Evolutionary conservation across 1,284 basidiomycete genomes (phyloP).

Genomic region (Malassezia globosa): DNA sequence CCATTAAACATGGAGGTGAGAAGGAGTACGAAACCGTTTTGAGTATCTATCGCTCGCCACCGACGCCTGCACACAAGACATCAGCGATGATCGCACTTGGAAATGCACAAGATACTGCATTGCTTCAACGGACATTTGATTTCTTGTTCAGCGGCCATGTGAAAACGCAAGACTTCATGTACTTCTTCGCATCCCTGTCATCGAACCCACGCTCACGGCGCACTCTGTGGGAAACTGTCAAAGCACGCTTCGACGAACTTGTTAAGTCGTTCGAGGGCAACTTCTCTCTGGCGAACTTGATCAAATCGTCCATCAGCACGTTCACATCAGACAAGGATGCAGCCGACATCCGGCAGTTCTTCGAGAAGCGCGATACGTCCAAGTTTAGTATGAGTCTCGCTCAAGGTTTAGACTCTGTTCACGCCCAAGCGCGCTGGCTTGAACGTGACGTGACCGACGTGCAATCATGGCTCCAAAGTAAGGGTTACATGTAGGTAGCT

Average conservation of each 20-base stretch:
- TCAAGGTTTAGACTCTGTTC: constrained; percentile 59
- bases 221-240: constrained; percentile 34
- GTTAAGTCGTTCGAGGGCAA: constrained; percentile 54
- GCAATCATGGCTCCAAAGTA: constrained; percentile 51
- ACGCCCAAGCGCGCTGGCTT: constrained; percentile 55
- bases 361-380: constrained; percentile 35
- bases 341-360: constrained; percentile 56
- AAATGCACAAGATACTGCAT: constrained; percentile 22
- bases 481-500: constrained; percentile 17
- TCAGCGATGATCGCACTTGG: constrained; percentile 44
- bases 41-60: constrained; percentile 56
- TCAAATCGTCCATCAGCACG: constrained; percentile 53
- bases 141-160: constrained; percentile 30
- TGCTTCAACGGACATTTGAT: constrained; percentile 38
- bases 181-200: constrained; percentile 36
- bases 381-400: constrained; percentile 54
- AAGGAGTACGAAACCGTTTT: constrained; percentile 56
- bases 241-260: constrained; percentile 36
- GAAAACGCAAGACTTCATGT: constrained; percentile 43
- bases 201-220: constrained; percentile 33
- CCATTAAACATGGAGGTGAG: constrained; percentile 61
- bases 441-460: constrained; percentile 55
- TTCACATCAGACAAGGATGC: constrained; percentile 63
- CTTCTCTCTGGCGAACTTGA: constrained; percentile 31
- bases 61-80: constrained; percentile 49